Conservation (phyloP, 352 stramenopile species). For the Pythium chondricola region DNA sequence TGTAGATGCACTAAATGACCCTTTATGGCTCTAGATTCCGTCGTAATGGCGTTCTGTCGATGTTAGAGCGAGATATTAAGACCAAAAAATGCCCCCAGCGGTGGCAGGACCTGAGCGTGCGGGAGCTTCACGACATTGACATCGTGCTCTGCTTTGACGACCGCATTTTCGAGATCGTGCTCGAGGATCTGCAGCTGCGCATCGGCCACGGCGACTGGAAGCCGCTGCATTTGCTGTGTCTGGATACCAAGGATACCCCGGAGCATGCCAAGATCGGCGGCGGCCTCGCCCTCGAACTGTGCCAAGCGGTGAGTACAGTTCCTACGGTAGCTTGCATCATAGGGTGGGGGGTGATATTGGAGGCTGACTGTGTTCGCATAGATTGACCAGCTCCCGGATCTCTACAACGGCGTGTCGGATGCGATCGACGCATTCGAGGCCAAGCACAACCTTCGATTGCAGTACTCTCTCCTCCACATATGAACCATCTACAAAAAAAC, state of each 20-base stretch:
- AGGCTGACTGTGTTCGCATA: slow-evolving; percentile 11
- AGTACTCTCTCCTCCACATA: slow-evolving; percentile 62
- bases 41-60: slow-evolving; percentile 77
- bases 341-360: too few relatives aligned
- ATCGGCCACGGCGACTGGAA: slow-evolving; percentile 43
- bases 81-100: slow-evolving; percentile 82
- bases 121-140: slow-evolving; percentile 70
- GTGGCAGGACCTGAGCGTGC: slow-evolving; percentile 75
- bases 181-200: slow-evolving; percentile 71
- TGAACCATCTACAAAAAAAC: slow-evolving; percentile 11
- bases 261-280: slow-evolving; percentile 82
- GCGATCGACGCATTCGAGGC: slow-evolving; percentile 55
- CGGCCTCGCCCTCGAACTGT: slow-evolving; percentile 71
- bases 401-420: slow-evolving; percentile 44
- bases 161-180: slow-evolving; percentile 84
- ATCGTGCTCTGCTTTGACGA: slow-evolving; percentile 90
- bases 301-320: slow-evolving; percentile 44
- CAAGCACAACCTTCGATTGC: slow-evolving; percentile 49
- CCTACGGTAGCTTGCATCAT: too few relatives aligned
- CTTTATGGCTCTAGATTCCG: slow-evolving; percentile 39
- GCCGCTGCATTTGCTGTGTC: slow-evolving; percentile 76
- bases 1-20: not conserved
- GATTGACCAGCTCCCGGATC: slow-evolving; percentile 42
- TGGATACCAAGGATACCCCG: slow-evolving; percentile 86
- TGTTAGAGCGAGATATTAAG: slow-evolving; percentile 84